Percentiles rank a stretch among this genome's conserved stretches.
Conservation (phyloP, 495 filamentous ascomycete genomes). For the Tuber brumale region DNA sequence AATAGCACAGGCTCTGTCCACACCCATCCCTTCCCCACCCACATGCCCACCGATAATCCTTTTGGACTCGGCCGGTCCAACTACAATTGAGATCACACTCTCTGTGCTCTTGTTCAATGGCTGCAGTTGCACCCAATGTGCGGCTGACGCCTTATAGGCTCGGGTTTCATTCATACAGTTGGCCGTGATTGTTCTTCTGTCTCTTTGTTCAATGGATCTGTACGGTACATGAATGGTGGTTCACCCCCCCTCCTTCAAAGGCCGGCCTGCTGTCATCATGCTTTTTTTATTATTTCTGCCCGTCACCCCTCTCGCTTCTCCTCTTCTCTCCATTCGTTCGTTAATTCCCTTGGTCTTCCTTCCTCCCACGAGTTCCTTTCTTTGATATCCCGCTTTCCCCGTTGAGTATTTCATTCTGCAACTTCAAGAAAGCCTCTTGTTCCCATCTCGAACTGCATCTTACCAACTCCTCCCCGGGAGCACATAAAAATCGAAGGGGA, state of each 20-base stretch:
- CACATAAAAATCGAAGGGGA: background rate
- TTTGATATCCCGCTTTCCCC: background rate
- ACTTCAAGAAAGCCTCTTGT: background rate
- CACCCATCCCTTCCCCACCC: slow-evolving; percentile 1
- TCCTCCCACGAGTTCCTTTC: background rate
- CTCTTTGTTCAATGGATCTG: slow-evolving; percentile 33
- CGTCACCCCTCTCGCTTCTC: slow-evolving; percentile 9
- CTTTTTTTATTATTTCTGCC: slow-evolving; percentile 7
- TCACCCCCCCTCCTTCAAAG: slow-evolving; percentile 1
- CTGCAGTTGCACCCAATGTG: background rate
- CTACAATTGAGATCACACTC: background rate
- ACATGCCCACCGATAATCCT: background rate
- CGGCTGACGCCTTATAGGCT: slow-evolving; percentile 6
- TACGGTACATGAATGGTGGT: slow-evolving; percentile 6
- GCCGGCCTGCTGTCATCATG: slow-evolving; percentile 29
- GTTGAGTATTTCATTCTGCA: slow-evolving; percentile 2
- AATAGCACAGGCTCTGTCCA: background rate
- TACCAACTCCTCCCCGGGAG: background rate
- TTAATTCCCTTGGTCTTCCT: background rate
- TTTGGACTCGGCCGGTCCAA: background rate
- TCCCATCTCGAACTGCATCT: background rate
- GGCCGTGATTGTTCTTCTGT: slow-evolving; percentile 21
- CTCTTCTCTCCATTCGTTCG: slow-evolving; percentile 13
- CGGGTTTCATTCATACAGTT: background rate
- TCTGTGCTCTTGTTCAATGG: background rate